Evolutionary conservation across 2,329 filamentous ascomycete species (phyloP), one percentile per base, ranked within the genome.

Genomic region (Ophiocordyceps camponoti-rufipedis): DNA sequence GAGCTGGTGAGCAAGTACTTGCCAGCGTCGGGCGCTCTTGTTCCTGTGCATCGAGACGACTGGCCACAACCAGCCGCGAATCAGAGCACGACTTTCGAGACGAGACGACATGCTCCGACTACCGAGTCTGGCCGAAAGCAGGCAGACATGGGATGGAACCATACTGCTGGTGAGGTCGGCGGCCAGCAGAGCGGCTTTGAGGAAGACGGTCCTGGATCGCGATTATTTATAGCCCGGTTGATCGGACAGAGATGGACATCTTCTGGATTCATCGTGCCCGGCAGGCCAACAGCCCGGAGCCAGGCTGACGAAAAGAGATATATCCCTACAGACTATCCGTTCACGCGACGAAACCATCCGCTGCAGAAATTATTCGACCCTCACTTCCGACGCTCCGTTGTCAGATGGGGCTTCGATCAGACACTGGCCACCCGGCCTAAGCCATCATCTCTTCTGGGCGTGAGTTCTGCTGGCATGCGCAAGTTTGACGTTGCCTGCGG

Each of bases 361-460:
- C 46, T 75, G 7, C 62, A 60, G 39, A 59, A 59, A 35, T 58
- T 75, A 18, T 74, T 75, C 49, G 56, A 63, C 40, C 44, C 49
- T 11, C 54, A 53, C 28, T 47, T 72, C 18, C 57, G 71, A 45
- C 56, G 58, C 1, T 54, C 55, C 2, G 60, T 72, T 14, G 49
- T 72, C 9, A 58, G 68, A 33, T 71, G 65, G 61, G 64, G 65
- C 0, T 73, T 74, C 46, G 58, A 66, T 46, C 54, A 60, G 44
- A 60, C 56, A 12, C 45, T 62, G 23, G 54, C 57, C 2, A 50
- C 51, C 23, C 39, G 50, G 28, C 53, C 57, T 8, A 44, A 42
- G 9, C 43, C 33, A 14, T 19, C 41, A 29, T 44, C 53, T 10
- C 45, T 54, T 9, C 29, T 49, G n/a, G 46, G 29, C 7, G 28